These are phyloP conservation scores for Lentinula sp. DNA, from an alignment of 768 basidiomycete genomes.

Conservation along the genomic window DNA sequence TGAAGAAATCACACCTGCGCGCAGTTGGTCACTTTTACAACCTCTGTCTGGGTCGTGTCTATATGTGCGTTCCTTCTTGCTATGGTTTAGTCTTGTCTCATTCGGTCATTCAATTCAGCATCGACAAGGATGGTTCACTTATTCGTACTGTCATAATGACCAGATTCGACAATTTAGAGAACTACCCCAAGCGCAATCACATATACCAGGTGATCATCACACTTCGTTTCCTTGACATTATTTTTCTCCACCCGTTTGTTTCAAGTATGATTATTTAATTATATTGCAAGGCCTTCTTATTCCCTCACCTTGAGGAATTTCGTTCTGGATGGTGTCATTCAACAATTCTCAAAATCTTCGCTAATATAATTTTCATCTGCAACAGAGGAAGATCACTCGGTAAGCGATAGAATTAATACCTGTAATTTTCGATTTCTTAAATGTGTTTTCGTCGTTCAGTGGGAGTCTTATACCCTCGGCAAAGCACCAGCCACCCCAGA, in stretches of 20 bases:
- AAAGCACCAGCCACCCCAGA: slow-evolving; percentile 58
- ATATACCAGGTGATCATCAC: slow-evolving; percentile 50
- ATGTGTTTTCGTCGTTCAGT: slow-evolving; percentile 32
- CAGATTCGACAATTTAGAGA: slow-evolving; percentile 97
- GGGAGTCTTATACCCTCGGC: slow-evolving; percentile 75
- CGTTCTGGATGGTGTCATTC: no score
- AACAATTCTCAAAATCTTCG: background rate
- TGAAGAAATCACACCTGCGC: slow-evolving; percentile 58
- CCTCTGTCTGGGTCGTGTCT: slow-evolving; percentile 77
- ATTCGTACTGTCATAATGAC: slow-evolving; percentile 91
- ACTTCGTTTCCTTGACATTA: background rate
- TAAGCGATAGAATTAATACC: slow-evolving; percentile 29
- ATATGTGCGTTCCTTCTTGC: slow-evolving; percentile 55
- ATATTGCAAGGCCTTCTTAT: background rate
- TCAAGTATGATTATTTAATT: no score
- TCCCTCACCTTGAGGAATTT: no score
- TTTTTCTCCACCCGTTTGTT: background rate
- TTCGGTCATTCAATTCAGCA: slow-evolving; percentile 39
- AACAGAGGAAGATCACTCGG: slow-evolving; percentile 83
- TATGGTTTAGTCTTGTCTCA: slow-evolving; percentile 22
- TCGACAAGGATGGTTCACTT: slow-evolving; percentile 94
- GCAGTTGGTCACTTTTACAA: slow-evolving; percentile 79
- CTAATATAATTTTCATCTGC: background rate
- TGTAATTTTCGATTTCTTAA: no score
- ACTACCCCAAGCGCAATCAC: slow-evolving; percentile 54